Evolutionary conservation across 495 filamentous ascomycete genomes (phyloP), one percentile per base, ranked within the genome.

Genomic region (Friedmanniomyces endolithicus): DNA sequence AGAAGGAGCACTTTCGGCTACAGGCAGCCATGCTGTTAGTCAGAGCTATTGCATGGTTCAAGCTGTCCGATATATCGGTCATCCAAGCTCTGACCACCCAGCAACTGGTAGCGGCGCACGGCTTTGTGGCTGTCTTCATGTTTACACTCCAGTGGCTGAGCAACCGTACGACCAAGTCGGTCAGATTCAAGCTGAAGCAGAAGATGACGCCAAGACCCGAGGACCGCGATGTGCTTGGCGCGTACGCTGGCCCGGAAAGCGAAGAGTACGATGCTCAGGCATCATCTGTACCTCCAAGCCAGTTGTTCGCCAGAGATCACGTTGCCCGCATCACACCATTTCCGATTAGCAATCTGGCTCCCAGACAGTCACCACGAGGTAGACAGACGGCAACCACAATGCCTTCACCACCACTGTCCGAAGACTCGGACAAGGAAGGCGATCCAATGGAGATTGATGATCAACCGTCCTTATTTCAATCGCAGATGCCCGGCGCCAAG

Each of bases 141-240:
- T 2, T 48, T 23, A 11, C 46, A 35, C 20, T 25, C 17, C 50
- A 58, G 11, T 58, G 59, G 55, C 20, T 58, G 8, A 55, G 55
- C 44, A 27, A 58, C 12, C 50, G 37, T 24, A 20, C 46, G 0
- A 56, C 52, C 50, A 51, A 49, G 43, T n/a, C 50, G 9, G 39
- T 48, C 12, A 45, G 33, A n/a, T 62, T 58, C 57, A 43, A 31
- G 23, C 12, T 55, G 24, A 48, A 29, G 23, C 45, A 43, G 41
- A 62, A 55, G 22, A 55, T 62, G 31, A 62, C 48, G 48, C 59
- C 59, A n/a, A 50, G 31, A 24, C 59, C 59, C 11, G 52, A 55
- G 4, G 55, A 55, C 14, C 19, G 19, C 12, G 59, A 62, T 23
- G 50, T 62, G 16, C 55, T 62, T 16, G 56, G 59, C n/a, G 59